These are phyloP conservation scores for Sicyos baderoa DNA, from an alignment of 306 rosid species.

Conservation along the genomic window DNA sequence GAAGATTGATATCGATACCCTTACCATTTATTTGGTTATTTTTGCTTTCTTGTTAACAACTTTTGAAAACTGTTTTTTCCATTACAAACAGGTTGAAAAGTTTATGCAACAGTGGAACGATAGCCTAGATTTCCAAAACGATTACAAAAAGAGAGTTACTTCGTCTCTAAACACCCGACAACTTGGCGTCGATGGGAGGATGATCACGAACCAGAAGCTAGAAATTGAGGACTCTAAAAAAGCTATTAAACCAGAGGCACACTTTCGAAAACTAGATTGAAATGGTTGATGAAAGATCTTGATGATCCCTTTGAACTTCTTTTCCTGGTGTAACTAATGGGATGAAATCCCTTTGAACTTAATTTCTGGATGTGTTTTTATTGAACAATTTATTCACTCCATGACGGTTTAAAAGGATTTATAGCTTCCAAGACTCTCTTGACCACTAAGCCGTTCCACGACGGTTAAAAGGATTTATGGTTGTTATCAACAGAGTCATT, in stretches of 20 bases:
- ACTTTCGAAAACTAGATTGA: constrained; percentile 15
- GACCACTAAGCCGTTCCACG: no score
- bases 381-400: no score
- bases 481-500: not conserved
- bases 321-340: not conserved
- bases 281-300: constrained; percentile 20
- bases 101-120: constrained; percentile 22
- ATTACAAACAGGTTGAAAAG: constrained; percentile 12
- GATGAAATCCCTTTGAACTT: not conserved
- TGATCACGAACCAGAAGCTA: not conserved
- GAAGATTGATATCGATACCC: no score
- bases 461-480: no score
- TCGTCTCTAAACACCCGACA: not conserved
- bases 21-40: no score
- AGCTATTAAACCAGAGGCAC: constrained; percentile 9
- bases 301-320: constrained; percentile 3
- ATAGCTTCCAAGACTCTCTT: no score
- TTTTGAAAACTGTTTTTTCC: not conserved
- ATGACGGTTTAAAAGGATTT: no score
- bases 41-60: not conserved
- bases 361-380: not conserved
- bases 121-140: constrained; percentile 10
- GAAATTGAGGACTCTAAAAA: not conserved
- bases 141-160: constrained; percentile 14
- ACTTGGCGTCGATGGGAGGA: constrained; percentile 10